A percentile compares a stretch with the other conserved stretches of the same genome.
Conservation (phyloP, 2,329 filamentous ascomycete genomes). For the Clarireedia paspali region DNA sequence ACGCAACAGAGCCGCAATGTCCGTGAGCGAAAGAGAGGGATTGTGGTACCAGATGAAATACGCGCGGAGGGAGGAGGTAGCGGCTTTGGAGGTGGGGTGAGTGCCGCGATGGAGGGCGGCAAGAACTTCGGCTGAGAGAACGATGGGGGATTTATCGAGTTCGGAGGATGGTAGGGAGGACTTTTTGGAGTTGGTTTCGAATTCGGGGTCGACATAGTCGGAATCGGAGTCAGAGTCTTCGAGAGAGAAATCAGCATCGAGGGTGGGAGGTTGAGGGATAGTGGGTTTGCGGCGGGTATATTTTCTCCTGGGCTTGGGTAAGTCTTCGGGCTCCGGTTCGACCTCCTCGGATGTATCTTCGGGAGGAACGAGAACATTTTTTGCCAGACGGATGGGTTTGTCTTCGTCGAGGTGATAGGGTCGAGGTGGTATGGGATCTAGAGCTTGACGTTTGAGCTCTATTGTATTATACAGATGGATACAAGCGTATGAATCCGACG, state of each 20-base stretch:
- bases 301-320: not conserved
- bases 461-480: conserved; percentile 65
- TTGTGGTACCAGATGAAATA: conserved; percentile 59
- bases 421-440: conserved; percentile 63
- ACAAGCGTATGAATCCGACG: conserved; percentile 76
- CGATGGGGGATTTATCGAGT: conserved; percentile 8
- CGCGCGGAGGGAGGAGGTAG: conserved; percentile 39
- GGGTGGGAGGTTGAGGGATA: conserved; percentile 18
- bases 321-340: conserved; percentile 8
- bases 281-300: not conserved
- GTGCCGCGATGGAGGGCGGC: conserved; percentile 14
- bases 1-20: conserved; percentile 48
- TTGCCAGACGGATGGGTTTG: conserved; percentile 50
- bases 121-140: conserved; percentile 23
- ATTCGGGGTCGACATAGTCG: conserved; percentile 1
- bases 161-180: not conserved
- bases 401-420: conserved; percentile 63
- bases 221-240: not conserved
- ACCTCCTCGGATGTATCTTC: conserved; percentile 26
- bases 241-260: conserved; percentile 19
- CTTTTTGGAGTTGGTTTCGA: not conserved
- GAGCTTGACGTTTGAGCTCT: conserved; percentile 56
- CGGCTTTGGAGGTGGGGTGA: conserved; percentile 10
- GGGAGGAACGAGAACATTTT: conserved; percentile 32
- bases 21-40: conserved; percentile 38